A percentile compares a stretch with the other conserved stretches of the same genome.
Conservation (phyloP, 768 basidiomycete species). For the Auriculariales sp. region DNA sequence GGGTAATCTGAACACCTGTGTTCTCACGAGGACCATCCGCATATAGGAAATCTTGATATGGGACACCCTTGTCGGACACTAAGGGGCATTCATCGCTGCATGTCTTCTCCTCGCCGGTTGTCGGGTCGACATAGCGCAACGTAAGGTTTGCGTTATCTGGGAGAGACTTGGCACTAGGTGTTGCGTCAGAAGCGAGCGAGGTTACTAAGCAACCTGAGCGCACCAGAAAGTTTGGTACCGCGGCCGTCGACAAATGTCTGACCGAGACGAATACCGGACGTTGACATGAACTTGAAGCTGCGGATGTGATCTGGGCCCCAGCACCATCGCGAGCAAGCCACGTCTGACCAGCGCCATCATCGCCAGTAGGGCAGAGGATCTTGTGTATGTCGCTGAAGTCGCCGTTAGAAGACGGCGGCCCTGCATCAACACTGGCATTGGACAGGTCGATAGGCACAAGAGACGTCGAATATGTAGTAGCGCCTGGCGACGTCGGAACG, state of each 20-base stretch:
- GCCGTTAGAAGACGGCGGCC: slow-evolving; percentile 44
- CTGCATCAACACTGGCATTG: slow-evolving; percentile 36
- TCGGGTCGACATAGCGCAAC: slow-evolving; percentile 65
- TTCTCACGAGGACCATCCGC: slow-evolving; percentile 35
- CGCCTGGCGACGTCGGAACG: slow-evolving; percentile 66
- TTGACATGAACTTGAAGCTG: slow-evolving; percentile 58
- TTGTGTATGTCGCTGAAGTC: slow-evolving; percentile 49
- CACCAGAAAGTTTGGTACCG: slow-evolving; percentile 83
- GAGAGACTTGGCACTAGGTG: slow-evolving; percentile 60
- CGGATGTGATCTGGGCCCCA: slow-evolving; percentile 58
- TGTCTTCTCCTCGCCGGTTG: slow-evolving; percentile 56
- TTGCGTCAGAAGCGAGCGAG: slow-evolving; percentile 7
- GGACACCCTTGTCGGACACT: slow-evolving; percentile 54
- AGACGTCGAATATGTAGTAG: slow-evolving; percentile 78
- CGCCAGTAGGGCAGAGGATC: slow-evolving; percentile 77
- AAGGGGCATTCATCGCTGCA: slow-evolving; percentile 74
- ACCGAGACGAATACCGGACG: slow-evolving; percentile 73
- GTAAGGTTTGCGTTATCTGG: slow-evolving; percentile 76
- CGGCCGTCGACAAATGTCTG: slow-evolving; percentile 76
- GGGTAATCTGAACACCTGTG: slow-evolving; percentile 79
- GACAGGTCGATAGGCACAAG: slow-evolving; percentile 67
- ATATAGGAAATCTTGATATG: slow-evolving; percentile 93
- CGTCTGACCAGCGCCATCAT: slow-evolving; percentile 61
- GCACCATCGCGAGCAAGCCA: slow-evolving; percentile 75
- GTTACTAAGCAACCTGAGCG: slow-evolving; percentile 10